Evolutionary conservation across 306 rosid genomes (phyloP).

Genomic region (Casuarina cunninghamiana): DNA sequence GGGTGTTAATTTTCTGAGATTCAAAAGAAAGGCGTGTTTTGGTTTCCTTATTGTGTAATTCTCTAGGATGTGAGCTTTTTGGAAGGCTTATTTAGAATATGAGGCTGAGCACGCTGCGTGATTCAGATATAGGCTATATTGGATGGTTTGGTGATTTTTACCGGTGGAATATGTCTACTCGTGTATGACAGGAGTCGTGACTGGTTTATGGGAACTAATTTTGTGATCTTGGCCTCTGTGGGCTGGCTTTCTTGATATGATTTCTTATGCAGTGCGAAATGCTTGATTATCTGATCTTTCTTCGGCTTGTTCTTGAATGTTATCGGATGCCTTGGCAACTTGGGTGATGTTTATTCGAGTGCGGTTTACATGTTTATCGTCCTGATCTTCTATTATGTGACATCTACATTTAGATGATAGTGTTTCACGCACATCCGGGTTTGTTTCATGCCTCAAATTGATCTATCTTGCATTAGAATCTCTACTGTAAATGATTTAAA

Average conservation of each 20-base stretch:
- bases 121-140: background rate
- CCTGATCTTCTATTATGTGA: background rate
- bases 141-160: background rate
- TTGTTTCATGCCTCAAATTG: background rate
- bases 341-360: background rate
- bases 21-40: background rate
- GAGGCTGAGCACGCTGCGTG: too few relatives aligned
- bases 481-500: background rate
- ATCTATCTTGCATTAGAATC: background rate
- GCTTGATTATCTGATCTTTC: background rate
- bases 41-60: background rate
- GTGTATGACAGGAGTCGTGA: background rate
- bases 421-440: background rate
- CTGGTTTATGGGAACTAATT: background rate
- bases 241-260: background rate
- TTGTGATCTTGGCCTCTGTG: too few relatives aligned
- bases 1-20: background rate
- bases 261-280: background rate
- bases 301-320: background rate
- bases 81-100: background rate
- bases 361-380: background rate
- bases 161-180: background rate
- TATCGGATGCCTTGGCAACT: background rate
- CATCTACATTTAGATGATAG: background rate
- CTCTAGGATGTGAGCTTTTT: background rate